A percentile compares a stretch with the other conserved stretches of the same genome.
Evolutionary conservation across 768 basidiomycete species (phyloP).

Genomic region (Leucosporidium creatinivorum): DNA sequence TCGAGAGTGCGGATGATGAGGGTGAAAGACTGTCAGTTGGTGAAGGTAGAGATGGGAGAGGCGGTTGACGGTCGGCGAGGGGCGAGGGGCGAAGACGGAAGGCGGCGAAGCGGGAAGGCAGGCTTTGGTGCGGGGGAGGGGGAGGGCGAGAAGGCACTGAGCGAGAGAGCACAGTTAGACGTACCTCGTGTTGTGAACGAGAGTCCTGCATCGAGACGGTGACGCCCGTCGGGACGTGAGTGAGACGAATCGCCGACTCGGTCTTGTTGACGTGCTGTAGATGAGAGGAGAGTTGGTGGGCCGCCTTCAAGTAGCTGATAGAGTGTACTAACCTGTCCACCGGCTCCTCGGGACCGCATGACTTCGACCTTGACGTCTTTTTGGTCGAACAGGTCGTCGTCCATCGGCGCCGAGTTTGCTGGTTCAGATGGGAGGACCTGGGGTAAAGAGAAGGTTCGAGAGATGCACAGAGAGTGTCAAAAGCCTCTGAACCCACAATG

Average conservation of each 20-base stretch:
- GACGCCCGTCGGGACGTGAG: conserved; percentile 85
- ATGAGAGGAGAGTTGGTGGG: not conserved
- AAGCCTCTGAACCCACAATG: conserved; percentile 51
- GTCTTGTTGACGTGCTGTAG: conserved; percentile 93
- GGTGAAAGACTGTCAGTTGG: too few species aligned
- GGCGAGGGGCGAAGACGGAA: not conserved
- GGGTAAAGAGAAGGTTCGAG: not conserved
- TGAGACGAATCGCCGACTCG: conserved; percentile 91
- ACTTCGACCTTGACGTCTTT: conserved; percentile 86
- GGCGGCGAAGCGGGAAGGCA: too few species aligned
- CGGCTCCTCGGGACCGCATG: conserved; percentile 94
- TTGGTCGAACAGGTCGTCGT: conserved; percentile 60
- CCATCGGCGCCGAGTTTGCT: conserved; percentile 55
- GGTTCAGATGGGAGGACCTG: conserved; percentile 77
- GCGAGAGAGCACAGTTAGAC: conserved; percentile 24
- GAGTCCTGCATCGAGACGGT: conserved; percentile 98
- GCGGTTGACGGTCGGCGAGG: not conserved
- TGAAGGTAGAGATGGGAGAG: not conserved
- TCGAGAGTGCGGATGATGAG: not conserved
- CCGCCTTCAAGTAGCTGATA: not conserved
- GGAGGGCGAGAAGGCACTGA: not conserved
- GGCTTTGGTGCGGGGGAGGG: too few species aligned
- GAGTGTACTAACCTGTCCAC: conserved; percentile 64
- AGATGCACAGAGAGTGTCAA: conserved; percentile 3
- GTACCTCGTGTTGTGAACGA: conserved; percentile 85